Evolutionary conservation across 2,329 filamentous ascomycete genomes (phyloP).

Genomic region (Colletotrichum falcatum): DNA sequence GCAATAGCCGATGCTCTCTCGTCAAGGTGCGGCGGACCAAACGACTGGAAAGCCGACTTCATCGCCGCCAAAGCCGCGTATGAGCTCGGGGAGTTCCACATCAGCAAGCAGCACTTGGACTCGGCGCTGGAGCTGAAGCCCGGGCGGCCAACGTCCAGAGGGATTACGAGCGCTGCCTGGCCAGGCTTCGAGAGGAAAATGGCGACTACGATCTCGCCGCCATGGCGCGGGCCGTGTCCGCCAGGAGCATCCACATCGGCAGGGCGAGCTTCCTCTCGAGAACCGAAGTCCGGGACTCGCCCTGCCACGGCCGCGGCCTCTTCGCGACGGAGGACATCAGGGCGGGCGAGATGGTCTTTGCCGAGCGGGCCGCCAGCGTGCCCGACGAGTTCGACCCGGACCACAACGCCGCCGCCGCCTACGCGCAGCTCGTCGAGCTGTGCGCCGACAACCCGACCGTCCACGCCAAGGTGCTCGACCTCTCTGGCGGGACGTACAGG

Average conservation of each 20-base stretch:
- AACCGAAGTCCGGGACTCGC: slow-evolving; percentile 49
- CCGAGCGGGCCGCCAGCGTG: slow-evolving; percentile 56
- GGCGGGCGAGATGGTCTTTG: slow-evolving; percentile 56
- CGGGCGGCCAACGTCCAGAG: slow-evolving; percentile 40
- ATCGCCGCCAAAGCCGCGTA: slow-evolving; percentile 52
- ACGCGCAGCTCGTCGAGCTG: slow-evolving; percentile 54
- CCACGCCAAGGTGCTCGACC: slow-evolving; percentile 49
- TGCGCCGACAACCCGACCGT: slow-evolving; percentile 55
- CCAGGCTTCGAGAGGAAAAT: slow-evolving; percentile 29
- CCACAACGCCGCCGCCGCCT: slow-evolving; percentile 57
- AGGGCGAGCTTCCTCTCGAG: slow-evolving; percentile 51
- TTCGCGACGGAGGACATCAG: slow-evolving; percentile 54
- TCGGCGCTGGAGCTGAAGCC: slow-evolving; percentile 44
- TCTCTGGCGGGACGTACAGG: slow-evolving; percentile 52
- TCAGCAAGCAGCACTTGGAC: slow-evolving; percentile 44
- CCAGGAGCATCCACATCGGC: slow-evolving; percentile 41
- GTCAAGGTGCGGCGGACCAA: slow-evolving; percentile 42
- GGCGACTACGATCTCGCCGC: slow-evolving; percentile 41
- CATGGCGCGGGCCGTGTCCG: slow-evolving; percentile 37
- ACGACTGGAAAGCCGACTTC: slow-evolving; percentile 51
- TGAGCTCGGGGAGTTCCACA: slow-evolving; percentile 48
- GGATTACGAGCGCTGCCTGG: slow-evolving; percentile 40
- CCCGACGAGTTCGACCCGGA: slow-evolving; percentile 57
- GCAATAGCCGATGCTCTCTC: slow-evolving; percentile 50
- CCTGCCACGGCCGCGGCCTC: slow-evolving; percentile 54